These are phyloP conservation scores for Tulasnella sp. DNA, from an alignment of 768 basidiomycete genomes.

Conservation along the genomic window DNA sequence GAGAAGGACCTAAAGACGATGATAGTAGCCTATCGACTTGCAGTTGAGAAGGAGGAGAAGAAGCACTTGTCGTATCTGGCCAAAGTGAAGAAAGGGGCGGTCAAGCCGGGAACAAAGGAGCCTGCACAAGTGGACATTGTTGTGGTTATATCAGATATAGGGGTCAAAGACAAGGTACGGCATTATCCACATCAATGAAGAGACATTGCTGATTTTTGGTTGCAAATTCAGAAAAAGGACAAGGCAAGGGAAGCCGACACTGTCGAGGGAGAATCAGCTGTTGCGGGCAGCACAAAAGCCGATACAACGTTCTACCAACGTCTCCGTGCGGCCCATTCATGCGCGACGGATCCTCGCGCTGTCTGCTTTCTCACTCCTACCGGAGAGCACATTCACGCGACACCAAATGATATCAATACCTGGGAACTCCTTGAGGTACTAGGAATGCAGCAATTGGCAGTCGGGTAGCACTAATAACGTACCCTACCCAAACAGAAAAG, in stretches of 20 bases:
- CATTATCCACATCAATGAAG: background rate
- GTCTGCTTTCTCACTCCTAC: background rate
- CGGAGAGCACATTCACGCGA: background rate
- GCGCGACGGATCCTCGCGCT: background rate
- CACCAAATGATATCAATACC: background rate
- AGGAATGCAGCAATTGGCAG: background rate
- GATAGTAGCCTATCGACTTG: background rate
- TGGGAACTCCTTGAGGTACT: background rate
- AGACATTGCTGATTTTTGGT: background rate
- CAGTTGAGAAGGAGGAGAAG: background rate
- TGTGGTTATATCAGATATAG: background rate
- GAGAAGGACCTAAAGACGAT: background rate
- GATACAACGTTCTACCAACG: background rate
- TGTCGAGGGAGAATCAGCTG: background rate
- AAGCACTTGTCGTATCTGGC: background rate
- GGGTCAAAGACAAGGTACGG: background rate
- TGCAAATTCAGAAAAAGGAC: background rate
- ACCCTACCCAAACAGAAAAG: background rate
- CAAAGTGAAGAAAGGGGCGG: background rate
- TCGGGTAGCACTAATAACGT: background rate
- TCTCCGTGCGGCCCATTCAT: background rate
- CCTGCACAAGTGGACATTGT: background rate
- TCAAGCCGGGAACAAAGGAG: background rate
- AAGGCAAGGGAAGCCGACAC: background rate
- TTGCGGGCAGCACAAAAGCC: background rate